phyloP scores from a whole-genome alignment of 2,329 filamentous ascomycete species.

The Venturia nashicola region DNA sequence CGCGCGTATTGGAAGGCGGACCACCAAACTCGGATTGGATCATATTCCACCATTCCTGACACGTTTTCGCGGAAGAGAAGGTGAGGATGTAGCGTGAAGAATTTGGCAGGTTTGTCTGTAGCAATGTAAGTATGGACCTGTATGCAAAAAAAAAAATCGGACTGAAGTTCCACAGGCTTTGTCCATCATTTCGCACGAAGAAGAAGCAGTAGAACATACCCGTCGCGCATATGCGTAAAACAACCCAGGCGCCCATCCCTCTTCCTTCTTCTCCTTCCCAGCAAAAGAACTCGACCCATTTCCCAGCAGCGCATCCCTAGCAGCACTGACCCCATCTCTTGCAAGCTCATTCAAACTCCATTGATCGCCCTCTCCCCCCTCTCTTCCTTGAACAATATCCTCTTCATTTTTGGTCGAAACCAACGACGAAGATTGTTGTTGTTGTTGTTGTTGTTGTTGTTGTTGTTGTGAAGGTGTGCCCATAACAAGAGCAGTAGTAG shows the following conservation, averaged over 20 bases:
- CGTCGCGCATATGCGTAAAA: slow-evolving; percentile 9
- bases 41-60: slow-evolving; percentile 4
- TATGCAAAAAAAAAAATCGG: too few species aligned
- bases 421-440: not conserved
- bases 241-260: slow-evolving; percentile 1
- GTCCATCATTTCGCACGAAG: too few species aligned
- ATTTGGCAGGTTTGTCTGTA: not conserved
- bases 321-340: not conserved
- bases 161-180: too few species aligned
- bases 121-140: not conserved
- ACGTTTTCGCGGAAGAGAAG: slow-evolving; percentile 3
- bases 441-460: not conserved
- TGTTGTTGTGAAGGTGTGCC: not conserved
- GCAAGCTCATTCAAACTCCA: not conserved
- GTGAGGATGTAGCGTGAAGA: slow-evolving; percentile 8
- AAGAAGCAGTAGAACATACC: not conserved
- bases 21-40: slow-evolving; percentile 3
- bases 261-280: not conserved
- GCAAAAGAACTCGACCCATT: not conserved
- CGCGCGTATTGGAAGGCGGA: not conserved
- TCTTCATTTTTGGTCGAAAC: not conserved
- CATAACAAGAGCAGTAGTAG: not conserved
- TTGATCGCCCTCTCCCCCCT: not conserved
- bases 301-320: not conserved
- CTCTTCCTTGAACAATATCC: not conserved